phyloP scores from a whole-genome alignment of 2,329 filamentous ascomycete genomes.

The Uncinocarpus reesii region DNA sequence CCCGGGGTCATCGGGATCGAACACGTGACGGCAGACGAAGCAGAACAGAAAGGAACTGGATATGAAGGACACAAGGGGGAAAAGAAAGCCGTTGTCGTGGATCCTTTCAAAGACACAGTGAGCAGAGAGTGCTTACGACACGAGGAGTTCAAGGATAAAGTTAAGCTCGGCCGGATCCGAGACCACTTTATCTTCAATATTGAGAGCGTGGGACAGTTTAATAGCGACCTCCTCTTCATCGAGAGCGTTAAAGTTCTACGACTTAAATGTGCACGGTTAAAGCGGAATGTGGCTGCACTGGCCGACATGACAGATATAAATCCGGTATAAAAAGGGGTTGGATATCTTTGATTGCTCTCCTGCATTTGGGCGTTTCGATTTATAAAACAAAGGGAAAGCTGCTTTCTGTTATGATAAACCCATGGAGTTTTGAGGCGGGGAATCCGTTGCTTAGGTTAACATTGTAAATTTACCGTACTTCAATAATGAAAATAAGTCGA shows the following conservation, averaged over 20 bases:
- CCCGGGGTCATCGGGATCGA: slow-evolving; percentile 75
- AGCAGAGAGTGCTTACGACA: slow-evolving; percentile 87
- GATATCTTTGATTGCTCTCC: not conserved
- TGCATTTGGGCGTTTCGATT: slow-evolving; percentile 7
- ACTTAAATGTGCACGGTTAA: slow-evolving; percentile 57
- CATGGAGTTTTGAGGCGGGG: not conserved
- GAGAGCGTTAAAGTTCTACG: slow-evolving; percentile 79
- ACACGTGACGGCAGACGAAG: slow-evolving; percentile 58
- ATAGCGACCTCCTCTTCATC: slow-evolving; percentile 86
- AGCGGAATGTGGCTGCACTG: slow-evolving; percentile 37
- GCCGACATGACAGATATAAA: slow-evolving; percentile 24
- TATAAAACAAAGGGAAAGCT: not conserved
- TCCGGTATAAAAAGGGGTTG: not conserved
- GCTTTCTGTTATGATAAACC: not conserved
- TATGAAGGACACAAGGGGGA: slow-evolving; percentile 69
- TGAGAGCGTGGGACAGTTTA: slow-evolving; percentile 90
- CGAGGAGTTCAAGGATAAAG: slow-evolving; percentile 87
- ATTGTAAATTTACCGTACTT: slow-evolving; percentile 1
- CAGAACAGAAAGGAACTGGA: slow-evolving; percentile 47
- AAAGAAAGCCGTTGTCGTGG: slow-evolving; percentile 72
- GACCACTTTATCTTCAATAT: slow-evolving; percentile 98
- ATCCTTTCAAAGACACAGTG: slow-evolving; percentile 90
- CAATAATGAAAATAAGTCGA: not conserved
- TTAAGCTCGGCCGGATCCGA: slow-evolving; percentile 76
- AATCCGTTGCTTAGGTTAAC: not conserved